Percentiles rank a stretch among this genome's conserved stretches.
Conservation (phyloP, 2,329 filamentous ascomycete genomes). For the Trichoderma atroviride region DNA sequence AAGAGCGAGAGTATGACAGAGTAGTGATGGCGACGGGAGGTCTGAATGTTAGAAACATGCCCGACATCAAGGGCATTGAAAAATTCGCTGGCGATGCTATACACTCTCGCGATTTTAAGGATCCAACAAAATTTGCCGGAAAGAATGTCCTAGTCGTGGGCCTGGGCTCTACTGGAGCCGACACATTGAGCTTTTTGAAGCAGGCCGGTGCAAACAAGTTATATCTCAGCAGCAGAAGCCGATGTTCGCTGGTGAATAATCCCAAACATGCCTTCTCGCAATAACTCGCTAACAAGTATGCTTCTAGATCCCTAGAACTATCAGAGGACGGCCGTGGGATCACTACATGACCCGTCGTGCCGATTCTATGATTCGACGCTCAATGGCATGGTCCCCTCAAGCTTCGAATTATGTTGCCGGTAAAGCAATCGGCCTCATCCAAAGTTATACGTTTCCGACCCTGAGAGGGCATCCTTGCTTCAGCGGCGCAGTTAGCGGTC, state of each 20-base stretch:
- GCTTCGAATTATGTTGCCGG: constrained; percentile 18
- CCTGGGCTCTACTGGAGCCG: constrained; percentile 43
- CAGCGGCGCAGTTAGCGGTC: neutral
- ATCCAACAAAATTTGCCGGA: constrained; percentile 39
- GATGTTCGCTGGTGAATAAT: constrained; percentile 34
- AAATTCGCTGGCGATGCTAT: constrained; percentile 45
- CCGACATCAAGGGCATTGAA: constrained; percentile 42
- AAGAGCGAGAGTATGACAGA: constrained; percentile 40
- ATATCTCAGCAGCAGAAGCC: constrained; percentile 47
- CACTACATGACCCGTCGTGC: constrained; percentile 20
- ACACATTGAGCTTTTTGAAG: constrained; percentile 37
- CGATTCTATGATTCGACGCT: constrained; percentile 4
- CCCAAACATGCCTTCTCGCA: neutral
- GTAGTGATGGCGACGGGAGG: constrained; percentile 42
- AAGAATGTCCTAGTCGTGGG: constrained; percentile 52
- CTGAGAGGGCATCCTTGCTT: constrained; percentile 16
- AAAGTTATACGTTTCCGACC: constrained; percentile 17
- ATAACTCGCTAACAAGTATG: neutral
- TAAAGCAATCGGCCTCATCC: constrained; percentile 18
- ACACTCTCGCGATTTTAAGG: constrained; percentile 45
- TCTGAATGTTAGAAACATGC: constrained; percentile 40
- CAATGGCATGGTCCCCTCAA: constrained; percentile 7
- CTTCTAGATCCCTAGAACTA: constrained; percentile 15
- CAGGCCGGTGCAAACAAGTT: constrained; percentile 42
- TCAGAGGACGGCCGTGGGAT: constrained; percentile 17